These are phyloP conservation scores for Hyphopichia khmerensis DNA, from an alignment of 1,139 yeast genomes.

Conservation along the genomic window DNA sequence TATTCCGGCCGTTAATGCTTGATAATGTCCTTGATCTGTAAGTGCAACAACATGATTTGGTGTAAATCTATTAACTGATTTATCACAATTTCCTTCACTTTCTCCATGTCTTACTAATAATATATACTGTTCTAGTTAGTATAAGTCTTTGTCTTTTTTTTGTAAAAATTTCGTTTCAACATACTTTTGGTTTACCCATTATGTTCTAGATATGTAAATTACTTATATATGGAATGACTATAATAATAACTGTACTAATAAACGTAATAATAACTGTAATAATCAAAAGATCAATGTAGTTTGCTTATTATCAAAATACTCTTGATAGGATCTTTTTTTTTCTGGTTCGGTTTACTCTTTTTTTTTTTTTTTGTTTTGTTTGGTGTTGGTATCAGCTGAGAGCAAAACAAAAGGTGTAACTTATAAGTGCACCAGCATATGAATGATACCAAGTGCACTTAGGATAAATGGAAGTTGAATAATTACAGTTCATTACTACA, in stretches of 20 bases:
- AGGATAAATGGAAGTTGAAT: background rate
- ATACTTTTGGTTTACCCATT: slow-evolving; percentile 63
- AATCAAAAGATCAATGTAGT: too few relatives aligned
- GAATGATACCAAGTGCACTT: too few relatives aligned
- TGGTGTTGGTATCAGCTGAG: background rate
- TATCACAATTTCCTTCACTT: slow-evolving; percentile 84
- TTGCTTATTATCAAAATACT: background rate
- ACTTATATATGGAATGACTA: too few relatives aligned
- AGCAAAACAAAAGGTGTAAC: background rate
- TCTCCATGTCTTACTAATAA: slow-evolving; percentile 87
- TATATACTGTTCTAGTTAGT: slow-evolving; percentile 49
- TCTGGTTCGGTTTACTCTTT: too few relatives aligned
- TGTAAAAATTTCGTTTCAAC: slow-evolving; percentile 16
- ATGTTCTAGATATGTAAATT: background rate
- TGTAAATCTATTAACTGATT: slow-evolving; percentile 67
- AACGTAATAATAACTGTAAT: too few relatives aligned
- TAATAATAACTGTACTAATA: too few relatives aligned
- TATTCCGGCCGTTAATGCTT: slow-evolving; percentile 68
- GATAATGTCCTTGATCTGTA: slow-evolving; percentile 65
- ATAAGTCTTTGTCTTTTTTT: slow-evolving; percentile 5
- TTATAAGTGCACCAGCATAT: background rate
- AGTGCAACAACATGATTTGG: slow-evolving; percentile 79
- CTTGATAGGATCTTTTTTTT: background rate
- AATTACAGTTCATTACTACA: too few relatives aligned
- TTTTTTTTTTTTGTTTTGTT: background rate